Evolutionary conservation across 202 grass and related monocot genomes (phyloP), one percentile per base, ranked within the genome.

Genomic region (Carex sylvatica): DNA sequence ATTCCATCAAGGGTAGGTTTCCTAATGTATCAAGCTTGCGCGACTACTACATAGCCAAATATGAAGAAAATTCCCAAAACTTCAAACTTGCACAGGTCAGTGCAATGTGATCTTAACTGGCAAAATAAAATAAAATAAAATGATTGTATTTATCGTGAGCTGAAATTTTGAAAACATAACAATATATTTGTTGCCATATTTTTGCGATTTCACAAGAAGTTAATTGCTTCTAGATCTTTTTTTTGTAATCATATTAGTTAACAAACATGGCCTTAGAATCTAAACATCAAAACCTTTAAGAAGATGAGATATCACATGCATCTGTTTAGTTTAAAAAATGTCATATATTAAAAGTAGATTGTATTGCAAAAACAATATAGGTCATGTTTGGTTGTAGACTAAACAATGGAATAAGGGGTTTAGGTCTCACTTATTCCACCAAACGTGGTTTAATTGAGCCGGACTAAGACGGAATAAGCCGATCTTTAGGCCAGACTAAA

Each of bases 1-100:
- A 99, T 89, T 99, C 96, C 60, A 90, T 99, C 72, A 99, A 99
- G 87, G 93, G 96, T 92, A 90, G 96, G 80, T 99, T 99, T 72
- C 92, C 88, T 53, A 87, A 93, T 89, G 91, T 96, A 68, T 84
- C 82, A 59, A 99, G 86, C 87, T 86, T 99, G n/a, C 91, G 91
- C 12, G 91, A 93, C 79, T 99, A 93, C 84, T 99, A 88, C 72
- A 74, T 87, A 78, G 96, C 96, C 74, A 99, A 93, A 91, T 99
- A 99, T 85, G 96, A 70, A 89, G 96, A 99, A 83, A 99, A 96
- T 89, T 96, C 91, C 84, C 89, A 83, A 82, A 96, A 99, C 63
- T 99, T 99, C 74, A 99, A 87, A 91, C 89, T 99, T 77, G 91
- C 96, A 5, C 96, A 99, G 93, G 96, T 96, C 53, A 67, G 87